phyloP scores from a whole-genome alignment of 176 grass and related monocot species.

The Raddia guianensis region DNA sequence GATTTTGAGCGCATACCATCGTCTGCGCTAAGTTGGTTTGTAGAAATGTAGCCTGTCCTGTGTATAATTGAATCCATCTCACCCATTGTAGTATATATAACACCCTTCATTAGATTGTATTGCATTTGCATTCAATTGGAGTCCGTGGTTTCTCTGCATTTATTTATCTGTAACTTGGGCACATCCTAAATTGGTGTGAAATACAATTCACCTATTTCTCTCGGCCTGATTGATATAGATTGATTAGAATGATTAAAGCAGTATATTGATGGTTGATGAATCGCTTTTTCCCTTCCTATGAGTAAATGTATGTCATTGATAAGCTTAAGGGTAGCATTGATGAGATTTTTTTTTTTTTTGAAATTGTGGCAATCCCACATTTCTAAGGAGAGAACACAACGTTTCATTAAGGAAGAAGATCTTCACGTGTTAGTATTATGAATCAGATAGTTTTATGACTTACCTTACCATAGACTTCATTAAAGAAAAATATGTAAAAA shows the following conservation, averaged over 20 bases:
- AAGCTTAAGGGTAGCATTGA: too few species aligned
- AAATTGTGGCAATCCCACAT: too few species aligned
- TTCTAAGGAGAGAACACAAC: too few species aligned
- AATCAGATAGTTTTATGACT: too few species aligned
- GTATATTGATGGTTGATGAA: too few species aligned
- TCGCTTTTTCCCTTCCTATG: too few species aligned
- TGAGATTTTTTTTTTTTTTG: too few species aligned
- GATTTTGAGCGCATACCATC: slow-evolving; percentile 38
- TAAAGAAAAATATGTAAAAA: too few species aligned
- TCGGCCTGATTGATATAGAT: neutral
- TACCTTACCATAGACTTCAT: too few species aligned
- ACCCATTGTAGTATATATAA: slow-evolving; percentile 22
- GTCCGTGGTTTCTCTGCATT: neutral
- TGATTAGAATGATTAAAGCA: neutral
- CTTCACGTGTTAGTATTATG: too few species aligned
- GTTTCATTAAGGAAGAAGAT: too few species aligned
- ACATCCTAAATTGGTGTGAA: neutral
- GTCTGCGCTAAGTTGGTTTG: slow-evolving; percentile 8
- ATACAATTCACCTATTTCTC: neutral
- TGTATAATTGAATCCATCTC: slow-evolving; percentile 25
- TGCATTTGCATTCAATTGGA: neutral
- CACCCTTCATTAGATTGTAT: neutral
- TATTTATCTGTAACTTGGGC: neutral
- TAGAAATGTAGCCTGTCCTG: neutral
- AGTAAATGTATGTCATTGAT: too few species aligned